Percentiles rank a stretch among this genome's conserved stretches.
Evolutionary conservation across 805 yeast genomes (phyloP).

Genomic region (Clavispora vitiphila): DNA sequence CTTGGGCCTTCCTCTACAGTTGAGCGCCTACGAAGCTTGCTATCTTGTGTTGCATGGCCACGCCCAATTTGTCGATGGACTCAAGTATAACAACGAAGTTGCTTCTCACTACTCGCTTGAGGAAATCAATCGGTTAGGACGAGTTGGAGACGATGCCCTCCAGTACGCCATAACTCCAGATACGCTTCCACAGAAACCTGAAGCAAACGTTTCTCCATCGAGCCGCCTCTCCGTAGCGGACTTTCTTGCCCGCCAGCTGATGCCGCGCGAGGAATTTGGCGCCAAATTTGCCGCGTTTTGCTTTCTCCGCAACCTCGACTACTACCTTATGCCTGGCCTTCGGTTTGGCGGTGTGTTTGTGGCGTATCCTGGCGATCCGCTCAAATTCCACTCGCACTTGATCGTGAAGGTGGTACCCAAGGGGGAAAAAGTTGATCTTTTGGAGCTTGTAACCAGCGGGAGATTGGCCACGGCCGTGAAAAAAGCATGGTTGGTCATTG

Average conservation of each 20-base stretch:
- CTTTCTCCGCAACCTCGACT: conserved; percentile 41
- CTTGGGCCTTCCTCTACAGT: conserved; percentile 73
- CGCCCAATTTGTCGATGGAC: conserved; percentile 42
- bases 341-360: conserved; percentile 87
- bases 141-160: not conserved
- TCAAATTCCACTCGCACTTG: conserved; percentile 83
- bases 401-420: conserved; percentile 48
- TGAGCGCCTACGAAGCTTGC: conserved; percentile 67
- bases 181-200: not conserved
- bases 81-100: conserved; percentile 16
- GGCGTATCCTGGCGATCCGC: conserved; percentile 93
- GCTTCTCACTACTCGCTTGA: not conserved
- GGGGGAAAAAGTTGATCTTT: conserved; percentile 41
- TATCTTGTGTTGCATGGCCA: conserved; percentile 49
- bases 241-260: conserved; percentile 1
- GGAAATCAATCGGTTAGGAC: not conserved
- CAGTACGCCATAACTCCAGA: conserved; percentile 1
- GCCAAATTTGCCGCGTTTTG: conserved; percentile 24
- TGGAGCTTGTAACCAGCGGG: conserved; percentile 75
- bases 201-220: not conserved
- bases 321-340: conserved; percentile 73
- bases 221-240: not conserved
- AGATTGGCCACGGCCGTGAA: conserved; percentile 90
- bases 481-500: conserved; percentile 67
- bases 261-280: conserved; percentile 4